A percentile compares a stretch with the other conserved stretches of the same genome.
Evolutionary conservation across 768 basidiomycete genomes (phyloP).

Genomic region (Lyophyllum semitale): DNA sequence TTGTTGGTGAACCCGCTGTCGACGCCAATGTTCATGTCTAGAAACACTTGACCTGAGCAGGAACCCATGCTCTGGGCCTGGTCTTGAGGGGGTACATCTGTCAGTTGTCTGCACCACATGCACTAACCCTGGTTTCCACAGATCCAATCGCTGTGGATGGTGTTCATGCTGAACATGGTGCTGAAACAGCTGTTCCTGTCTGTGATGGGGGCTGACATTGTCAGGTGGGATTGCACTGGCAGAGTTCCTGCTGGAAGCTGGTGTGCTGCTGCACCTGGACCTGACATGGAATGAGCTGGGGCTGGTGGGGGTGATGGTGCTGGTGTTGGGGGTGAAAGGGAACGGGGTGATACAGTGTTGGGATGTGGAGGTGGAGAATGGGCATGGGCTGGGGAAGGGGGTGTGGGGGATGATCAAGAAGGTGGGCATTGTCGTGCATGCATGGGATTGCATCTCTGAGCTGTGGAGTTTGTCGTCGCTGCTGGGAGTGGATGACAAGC

Average conservation of each 20-base stretch:
- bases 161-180: conserved; percentile 89
- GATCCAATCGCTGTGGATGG: conserved; percentile 87
- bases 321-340: conserved; percentile 80
- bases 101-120: not conserved
- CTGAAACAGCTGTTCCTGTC: conserved; percentile 93
- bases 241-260: conserved; percentile 92
- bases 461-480: too few relatives aligned
- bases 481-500: conserved; percentile 69
- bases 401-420: conserved; percentile 86
- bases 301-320: conserved; percentile 90
- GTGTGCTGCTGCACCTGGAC: conserved; percentile 87
- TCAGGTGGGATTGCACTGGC: conserved; percentile 92
- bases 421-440: conserved; percentile 48
- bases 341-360: conserved; percentile 90
- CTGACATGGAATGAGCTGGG: conserved; percentile 82
- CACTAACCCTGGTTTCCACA: conserved; percentile 21
- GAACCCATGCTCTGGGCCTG: conserved; percentile 92
- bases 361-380: conserved; percentile 79
- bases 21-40: conserved; percentile 70
- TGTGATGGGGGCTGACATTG: conserved; percentile 75
- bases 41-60: conserved; percentile 93
- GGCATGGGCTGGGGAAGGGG: conserved; percentile 63
- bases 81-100: conserved; percentile 80
- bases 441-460: conserved; percentile 40
- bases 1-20: conserved; percentile 83